Conservation (phyloP, 179 eudicot species). For the Beta macrorhiza region DNA sequence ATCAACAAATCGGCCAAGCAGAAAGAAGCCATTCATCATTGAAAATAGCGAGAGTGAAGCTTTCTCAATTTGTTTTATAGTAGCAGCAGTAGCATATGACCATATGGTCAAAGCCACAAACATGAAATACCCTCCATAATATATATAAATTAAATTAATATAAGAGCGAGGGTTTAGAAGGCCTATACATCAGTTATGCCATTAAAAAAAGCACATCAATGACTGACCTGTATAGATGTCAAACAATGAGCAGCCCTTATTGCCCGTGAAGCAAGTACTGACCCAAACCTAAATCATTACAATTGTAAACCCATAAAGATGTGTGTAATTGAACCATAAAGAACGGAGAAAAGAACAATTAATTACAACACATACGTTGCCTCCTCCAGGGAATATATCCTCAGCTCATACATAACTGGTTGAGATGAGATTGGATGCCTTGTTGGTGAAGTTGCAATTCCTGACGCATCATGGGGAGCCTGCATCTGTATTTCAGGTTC, state of each 20-base stretch:
- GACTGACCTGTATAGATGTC: conserved; percentile 92
- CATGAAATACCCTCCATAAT: not conserved
- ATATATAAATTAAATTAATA: no score
- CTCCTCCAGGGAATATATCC: conserved; percentile 88
- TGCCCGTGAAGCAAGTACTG: conserved; percentile 80
- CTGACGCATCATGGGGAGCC: conserved; percentile 51
- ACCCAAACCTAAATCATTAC: conserved; percentile 58
- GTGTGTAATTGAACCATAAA: not conserved
- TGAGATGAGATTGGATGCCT: conserved; percentile 88
- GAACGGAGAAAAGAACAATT: not conserved
- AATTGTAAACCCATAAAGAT: conserved; percentile 12
- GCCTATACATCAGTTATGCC: not conserved
- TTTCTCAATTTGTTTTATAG: not conserved
- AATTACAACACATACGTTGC: conserved; percentile 57
- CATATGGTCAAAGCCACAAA: not conserved
- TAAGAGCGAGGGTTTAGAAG: not conserved
- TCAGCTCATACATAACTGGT: conserved; percentile 83
- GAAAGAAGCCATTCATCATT: not conserved
- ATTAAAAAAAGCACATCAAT: not conserved
- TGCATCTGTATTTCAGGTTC: conserved; percentile 61
- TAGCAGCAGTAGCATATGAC: not conserved
- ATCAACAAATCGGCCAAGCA: not conserved
- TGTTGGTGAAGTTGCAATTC: conserved; percentile 72
- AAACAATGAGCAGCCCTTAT: conserved; percentile 96
- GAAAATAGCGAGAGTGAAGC: not conserved